Conservation (phyloP, 1,139 yeast genomes). For the Magnusiomyces paraingens region DNA sequence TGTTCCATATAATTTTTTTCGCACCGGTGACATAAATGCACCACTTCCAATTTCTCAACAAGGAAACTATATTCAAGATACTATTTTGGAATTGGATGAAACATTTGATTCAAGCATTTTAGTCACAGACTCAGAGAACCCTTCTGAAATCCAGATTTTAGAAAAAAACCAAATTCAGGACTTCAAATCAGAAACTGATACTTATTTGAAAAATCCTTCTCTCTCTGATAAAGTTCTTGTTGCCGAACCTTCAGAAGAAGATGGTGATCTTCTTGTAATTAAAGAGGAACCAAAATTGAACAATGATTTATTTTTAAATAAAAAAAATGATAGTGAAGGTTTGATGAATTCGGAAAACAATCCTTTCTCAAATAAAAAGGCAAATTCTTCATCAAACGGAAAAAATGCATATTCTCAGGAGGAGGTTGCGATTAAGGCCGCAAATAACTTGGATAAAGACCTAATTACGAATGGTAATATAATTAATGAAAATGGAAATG, state of each 20-base stretch:
- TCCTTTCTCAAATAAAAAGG: background rate
- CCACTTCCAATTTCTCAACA: background rate
- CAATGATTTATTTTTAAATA: background rate
- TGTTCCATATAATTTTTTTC: slow-evolving; percentile 91
- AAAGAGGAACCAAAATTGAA: too few relatives aligned
- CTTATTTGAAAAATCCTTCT: too few relatives aligned
- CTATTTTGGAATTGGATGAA: too few relatives aligned
- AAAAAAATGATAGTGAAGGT: background rate
- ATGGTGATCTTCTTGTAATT: background rate
- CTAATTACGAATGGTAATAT: background rate
- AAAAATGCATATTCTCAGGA: too few relatives aligned
- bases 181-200: too few relatives aligned
- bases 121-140: too few relatives aligned
- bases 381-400: background rate
- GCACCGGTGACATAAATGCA: slow-evolving; percentile 94
- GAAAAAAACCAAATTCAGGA: too few relatives aligned
- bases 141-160: too few relatives aligned
- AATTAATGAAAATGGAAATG: background rate
- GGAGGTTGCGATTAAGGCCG: too few relatives aligned
- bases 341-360: background rate
- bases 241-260: background rate
- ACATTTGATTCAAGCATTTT: too few relatives aligned
- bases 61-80: too few relatives aligned
- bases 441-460: background rate
- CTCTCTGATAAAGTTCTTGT: background rate